These are phyloP conservation scores for Lodderomyces orthopsilosis DNA, from an alignment of 1,139 yeast genomes.

Conservation along the genomic window DNA sequence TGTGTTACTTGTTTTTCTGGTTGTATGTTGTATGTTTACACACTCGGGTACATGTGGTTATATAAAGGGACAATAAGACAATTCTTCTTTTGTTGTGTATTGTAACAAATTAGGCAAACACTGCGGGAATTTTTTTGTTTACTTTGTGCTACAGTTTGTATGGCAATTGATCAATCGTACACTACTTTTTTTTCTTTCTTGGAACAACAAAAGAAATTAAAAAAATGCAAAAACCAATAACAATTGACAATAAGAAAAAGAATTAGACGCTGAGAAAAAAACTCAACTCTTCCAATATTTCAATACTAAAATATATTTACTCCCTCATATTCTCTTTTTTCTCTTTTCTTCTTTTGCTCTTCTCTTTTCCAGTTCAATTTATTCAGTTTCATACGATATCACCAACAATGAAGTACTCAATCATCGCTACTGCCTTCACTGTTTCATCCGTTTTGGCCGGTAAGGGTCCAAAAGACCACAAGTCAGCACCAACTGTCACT, in stretches of 20 bases:
- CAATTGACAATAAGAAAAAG: not conserved
- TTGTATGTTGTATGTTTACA: not conserved
- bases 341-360: not conserved
- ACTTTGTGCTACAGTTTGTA: not conserved
- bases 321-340: not conserved
- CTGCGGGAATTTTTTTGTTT: not conserved
- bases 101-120: not conserved
- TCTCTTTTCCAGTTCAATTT: not conserved
- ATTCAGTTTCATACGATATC: not conserved
- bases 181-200: too few species aligned
- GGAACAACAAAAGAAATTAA: not conserved
- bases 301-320: not conserved
- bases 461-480: constrained; percentile 10
- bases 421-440: constrained; percentile 9
- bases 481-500: constrained; percentile 9
- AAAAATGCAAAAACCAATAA: not conserved
- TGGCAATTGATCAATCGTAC: not conserved
- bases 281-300: not conserved
- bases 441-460: constrained; percentile 13
- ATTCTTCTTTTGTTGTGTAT: constrained; percentile 1
- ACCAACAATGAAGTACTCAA: constrained; percentile 11
- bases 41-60: not conserved
- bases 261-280: not conserved
- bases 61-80: too few species aligned
- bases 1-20: not conserved